Conservation (phyloP, 345 rosid genomes). For the Rhodomyrtus tomentosa region DNA sequence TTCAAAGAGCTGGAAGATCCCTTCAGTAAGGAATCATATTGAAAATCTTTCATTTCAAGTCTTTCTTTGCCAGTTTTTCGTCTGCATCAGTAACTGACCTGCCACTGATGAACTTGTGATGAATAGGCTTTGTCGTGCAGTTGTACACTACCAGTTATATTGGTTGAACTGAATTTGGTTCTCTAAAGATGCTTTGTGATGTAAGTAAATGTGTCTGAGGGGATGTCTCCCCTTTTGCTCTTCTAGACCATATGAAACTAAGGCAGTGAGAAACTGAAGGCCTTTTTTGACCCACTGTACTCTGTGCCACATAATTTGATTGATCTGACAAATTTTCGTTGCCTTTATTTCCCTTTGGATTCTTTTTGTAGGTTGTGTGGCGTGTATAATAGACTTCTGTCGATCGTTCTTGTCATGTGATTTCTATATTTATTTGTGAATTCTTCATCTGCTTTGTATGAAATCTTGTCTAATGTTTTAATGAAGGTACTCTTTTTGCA, state of each 20-base stretch:
- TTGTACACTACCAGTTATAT: not conserved
- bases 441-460: not conserved
- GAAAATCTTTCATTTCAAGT: not conserved
- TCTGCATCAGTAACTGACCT: not conserved
- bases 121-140: not conserved
- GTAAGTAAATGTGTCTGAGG: not conserved
- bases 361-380: not conserved
- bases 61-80: not conserved
- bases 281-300: not conserved
- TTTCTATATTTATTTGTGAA: not conserved
- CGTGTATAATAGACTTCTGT: not conserved
- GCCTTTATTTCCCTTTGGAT: not conserved
- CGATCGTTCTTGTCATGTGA: not conserved
- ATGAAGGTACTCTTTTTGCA: not conserved
- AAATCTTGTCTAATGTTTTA: not conserved
- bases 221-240: not conserved
- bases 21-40: constrained; percentile 36
- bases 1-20: constrained; percentile 76
- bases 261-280: not conserved
- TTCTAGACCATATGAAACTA: not conserved
- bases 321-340: not conserved
- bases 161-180: not conserved
- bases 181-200: not conserved
- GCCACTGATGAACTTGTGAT: not conserved
- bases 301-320: not conserved